These are phyloP conservation scores for Fusarium sterilihyphosum DNA, from an alignment of 2,329 filamentous ascomycete species.

Conservation along the genomic window DNA sequence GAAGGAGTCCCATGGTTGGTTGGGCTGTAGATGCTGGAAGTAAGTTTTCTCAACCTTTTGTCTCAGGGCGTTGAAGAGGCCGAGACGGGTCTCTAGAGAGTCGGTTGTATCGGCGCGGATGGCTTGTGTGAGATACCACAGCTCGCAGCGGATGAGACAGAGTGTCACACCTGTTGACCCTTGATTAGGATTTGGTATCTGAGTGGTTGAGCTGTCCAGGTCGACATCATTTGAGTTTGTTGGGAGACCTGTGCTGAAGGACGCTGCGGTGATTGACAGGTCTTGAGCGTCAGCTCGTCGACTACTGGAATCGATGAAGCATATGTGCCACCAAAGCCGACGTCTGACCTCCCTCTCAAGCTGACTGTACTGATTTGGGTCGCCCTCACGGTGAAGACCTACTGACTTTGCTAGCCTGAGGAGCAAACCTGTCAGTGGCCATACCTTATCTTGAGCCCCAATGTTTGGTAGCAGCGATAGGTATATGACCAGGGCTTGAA, in stretches of 20 bases:
- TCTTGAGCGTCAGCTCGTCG: constrained; percentile 21
- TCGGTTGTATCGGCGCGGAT: constrained; percentile 16
- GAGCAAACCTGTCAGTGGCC: constrained; percentile 37
- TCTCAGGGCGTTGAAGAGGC: constrained; percentile 15
- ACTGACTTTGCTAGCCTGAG: constrained; percentile 39
- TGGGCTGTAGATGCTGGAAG: constrained; percentile 10
- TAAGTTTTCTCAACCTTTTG: constrained; percentile 18
- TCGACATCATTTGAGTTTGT: constrained; percentile 53
- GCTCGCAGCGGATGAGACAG: constrained; percentile 41
- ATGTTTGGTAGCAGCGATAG: constrained; percentile 33
- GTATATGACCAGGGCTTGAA: constrained; percentile 45
- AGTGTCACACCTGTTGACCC: constrained; percentile 22
- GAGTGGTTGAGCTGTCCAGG: neutral
- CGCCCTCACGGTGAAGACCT: constrained; percentile 26
- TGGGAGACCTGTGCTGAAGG: constrained; percentile 55
- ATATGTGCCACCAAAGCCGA: constrained; percentile 45
- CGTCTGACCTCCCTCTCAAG: constrained; percentile 35
- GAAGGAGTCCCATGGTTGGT: constrained; percentile 23
- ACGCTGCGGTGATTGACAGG: constrained; percentile 27
- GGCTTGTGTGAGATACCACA: constrained; percentile 39
- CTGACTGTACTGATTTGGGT: neutral
- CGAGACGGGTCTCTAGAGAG: constrained; percentile 10
- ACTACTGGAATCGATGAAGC: constrained; percentile 41
- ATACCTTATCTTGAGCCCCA: constrained; percentile 37
- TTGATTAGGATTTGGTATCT: neutral